Evolutionary conservation across 2,329 filamentous ascomycete genomes (phyloP).

Genomic region (Ilyonectria destructans): DNA sequence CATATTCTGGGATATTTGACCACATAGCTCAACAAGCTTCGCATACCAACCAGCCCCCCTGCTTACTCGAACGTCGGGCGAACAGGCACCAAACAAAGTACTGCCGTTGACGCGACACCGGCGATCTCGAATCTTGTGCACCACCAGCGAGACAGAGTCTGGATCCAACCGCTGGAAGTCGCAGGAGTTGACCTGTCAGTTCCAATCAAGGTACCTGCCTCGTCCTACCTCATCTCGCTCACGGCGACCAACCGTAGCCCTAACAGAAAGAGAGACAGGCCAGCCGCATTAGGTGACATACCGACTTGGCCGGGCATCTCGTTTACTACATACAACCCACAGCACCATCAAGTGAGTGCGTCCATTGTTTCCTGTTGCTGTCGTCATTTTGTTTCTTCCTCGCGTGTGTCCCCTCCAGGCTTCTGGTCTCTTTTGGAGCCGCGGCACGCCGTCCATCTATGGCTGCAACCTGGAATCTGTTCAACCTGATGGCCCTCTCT

Average conservation of each 20-base stretch:
- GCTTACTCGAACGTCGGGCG: not conserved
- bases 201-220: slow-evolving; percentile 38
- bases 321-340: not conserved
- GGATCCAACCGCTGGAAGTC: slow-evolving; percentile 12
- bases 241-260: not conserved
- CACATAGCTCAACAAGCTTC: slow-evolving; percentile 6
- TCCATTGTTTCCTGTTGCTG: not conserved
- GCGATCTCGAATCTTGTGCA: not conserved
- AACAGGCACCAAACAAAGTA: slow-evolving; percentile 1
- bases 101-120: not conserved
- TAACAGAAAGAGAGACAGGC: slow-evolving; percentile 3
- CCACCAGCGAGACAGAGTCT: not conserved
- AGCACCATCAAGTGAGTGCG: not conserved
- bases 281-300: slow-evolving; percentile 6
- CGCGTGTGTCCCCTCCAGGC: not conserved
- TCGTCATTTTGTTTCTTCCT: not conserved
- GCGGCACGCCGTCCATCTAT: not conserved
- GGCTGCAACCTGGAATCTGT: not conserved
- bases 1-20: slow-evolving; percentile 18
- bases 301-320: not conserved
- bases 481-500: slow-evolving; percentile 9
- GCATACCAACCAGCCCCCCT: slow-evolving; percentile 21
- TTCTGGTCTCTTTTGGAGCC: not conserved
- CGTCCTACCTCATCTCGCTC: slow-evolving; percentile 16
- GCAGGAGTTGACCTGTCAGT: slow-evolving; percentile 20